phyloP scores from a whole-genome alignment of 2,329 filamentous ascomycete species.

The Biscogniauxia marginata region DNA sequence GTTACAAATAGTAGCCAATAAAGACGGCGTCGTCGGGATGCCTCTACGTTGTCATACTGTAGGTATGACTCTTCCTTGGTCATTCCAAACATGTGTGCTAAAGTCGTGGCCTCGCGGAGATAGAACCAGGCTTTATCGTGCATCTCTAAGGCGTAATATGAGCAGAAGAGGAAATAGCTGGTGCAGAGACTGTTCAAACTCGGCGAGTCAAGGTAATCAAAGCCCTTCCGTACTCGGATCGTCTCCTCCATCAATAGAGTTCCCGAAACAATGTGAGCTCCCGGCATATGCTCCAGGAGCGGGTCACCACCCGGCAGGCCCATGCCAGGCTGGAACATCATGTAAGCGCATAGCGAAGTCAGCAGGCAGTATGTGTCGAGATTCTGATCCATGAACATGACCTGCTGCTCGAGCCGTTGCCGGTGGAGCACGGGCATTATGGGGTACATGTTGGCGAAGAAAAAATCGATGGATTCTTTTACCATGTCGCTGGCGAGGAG shows the following conservation, averaged over 20 bases:
- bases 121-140: slow-evolving; percentile 80
- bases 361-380: slow-evolving; percentile 64
- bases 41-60: slow-evolving; percentile 57
- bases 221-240: slow-evolving; percentile 61
- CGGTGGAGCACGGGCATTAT: slow-evolving; percentile 63
- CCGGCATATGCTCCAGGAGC: slow-evolving; percentile 55
- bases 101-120: slow-evolving; percentile 72
- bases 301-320: slow-evolving; percentile 56
- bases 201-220: slow-evolving; percentile 57
- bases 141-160: slow-evolving; percentile 68
- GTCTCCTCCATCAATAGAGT: slow-evolving; percentile 68
- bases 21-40: slow-evolving; percentile 62
- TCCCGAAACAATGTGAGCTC: slow-evolving; percentile 61
- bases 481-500: slow-evolving; percentile 62
- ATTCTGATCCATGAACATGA: slow-evolving; percentile 60
- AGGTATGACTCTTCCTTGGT: slow-evolving; percentile 62
- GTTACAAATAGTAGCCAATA: slow-evolving; percentile 73
- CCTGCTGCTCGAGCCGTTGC: slow-evolving; percentile 55
- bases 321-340: slow-evolving; percentile 70
- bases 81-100: slow-evolving; percentile 61
- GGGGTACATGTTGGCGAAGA: slow-evolving; percentile 65
- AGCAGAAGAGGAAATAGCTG: slow-evolving; percentile 77
- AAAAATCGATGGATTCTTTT: slow-evolving; percentile 66
- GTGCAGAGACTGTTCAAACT: slow-evolving; percentile 62
- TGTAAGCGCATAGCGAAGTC: slow-evolving; percentile 64